These are phyloP conservation scores for Curvularia hawaiiensis DNA, from an alignment of 2,329 filamentous ascomycete species.

Conservation along the genomic window DNA sequence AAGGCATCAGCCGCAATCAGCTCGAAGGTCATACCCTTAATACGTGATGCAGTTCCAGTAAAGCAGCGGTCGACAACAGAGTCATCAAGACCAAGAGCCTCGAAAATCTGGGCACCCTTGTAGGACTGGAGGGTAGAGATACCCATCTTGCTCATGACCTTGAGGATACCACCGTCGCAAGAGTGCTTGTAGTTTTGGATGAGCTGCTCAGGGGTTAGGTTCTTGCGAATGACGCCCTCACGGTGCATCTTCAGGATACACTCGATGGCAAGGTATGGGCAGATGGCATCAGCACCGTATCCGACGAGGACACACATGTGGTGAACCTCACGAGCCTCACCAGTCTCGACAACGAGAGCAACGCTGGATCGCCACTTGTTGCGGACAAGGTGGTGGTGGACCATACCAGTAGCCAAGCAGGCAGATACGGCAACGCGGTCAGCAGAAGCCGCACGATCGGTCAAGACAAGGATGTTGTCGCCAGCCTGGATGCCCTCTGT, in stretches of 20 bases:
- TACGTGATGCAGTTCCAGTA: slow-evolving; percentile 89
- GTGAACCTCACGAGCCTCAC: slow-evolving; percentile 94
- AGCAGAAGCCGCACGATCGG: slow-evolving; percentile 82
- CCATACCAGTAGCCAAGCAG: slow-evolving; percentile 86
- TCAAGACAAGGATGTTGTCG: slow-evolving; percentile 86
- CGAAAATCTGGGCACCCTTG: slow-evolving; percentile 98
- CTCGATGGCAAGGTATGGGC: slow-evolving; percentile 94
- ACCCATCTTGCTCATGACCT: slow-evolving; percentile 99
- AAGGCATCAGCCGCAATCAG: slow-evolving; percentile 93
- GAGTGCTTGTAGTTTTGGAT: slow-evolving; percentile 98
- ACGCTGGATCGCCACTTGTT: slow-evolving; percentile 95
- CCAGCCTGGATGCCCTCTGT: slow-evolving; percentile 82
- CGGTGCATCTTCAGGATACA: slow-evolving; percentile 97
- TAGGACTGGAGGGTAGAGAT: slow-evolving; percentile 96
- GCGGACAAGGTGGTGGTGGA: slow-evolving; percentile 92
- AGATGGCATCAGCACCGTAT: slow-evolving; percentile 92
- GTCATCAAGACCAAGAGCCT: slow-evolving; percentile 92
- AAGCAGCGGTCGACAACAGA: slow-evolving; percentile 93
- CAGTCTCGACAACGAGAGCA: slow-evolving; percentile 88
- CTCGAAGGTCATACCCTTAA: slow-evolving; percentile 92
- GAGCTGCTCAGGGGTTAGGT: slow-evolving; percentile 78
- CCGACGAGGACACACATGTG: slow-evolving; percentile 98
- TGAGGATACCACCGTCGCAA: slow-evolving; percentile 92
- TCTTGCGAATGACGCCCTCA: slow-evolving; percentile 90
- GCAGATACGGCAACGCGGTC: slow-evolving; percentile 86